phyloP scores from a whole-genome alignment of 495 filamentous ascomycete genomes.

The Xeromyces bisporus region DNA sequence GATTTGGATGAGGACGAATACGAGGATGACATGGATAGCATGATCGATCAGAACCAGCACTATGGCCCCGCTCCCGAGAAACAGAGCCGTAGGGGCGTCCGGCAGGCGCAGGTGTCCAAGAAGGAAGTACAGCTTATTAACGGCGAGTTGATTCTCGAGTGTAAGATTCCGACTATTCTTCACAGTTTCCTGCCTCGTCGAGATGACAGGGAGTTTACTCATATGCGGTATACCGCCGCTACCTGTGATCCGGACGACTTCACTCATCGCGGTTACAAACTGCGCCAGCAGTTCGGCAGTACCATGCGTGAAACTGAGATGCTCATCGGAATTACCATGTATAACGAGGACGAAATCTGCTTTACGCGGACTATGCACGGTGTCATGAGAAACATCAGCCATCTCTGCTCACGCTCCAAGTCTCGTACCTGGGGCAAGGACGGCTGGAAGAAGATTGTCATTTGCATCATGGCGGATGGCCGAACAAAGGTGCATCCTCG shows the following conservation, averaged over 20 bases:
- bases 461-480: slow-evolving; percentile 89
- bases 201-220: slow-evolving; percentile 91
- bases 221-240: slow-evolving; percentile 99
- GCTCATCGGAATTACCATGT: slow-evolving; percentile 98
- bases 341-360: slow-evolving; percentile 89
- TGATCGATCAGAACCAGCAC: slow-evolving; percentile 36
- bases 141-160: slow-evolving; percentile 92
- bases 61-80: slow-evolving; percentile 79
- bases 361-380: slow-evolving; percentile 98
- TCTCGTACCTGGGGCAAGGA: slow-evolving; percentile 92
- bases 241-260: slow-evolving; percentile 98
- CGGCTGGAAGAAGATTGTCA: slow-evolving; percentile 98
- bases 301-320: slow-evolving; percentile 90
- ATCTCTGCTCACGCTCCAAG: slow-evolving; percentile 86
- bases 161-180: slow-evolving; percentile 95
- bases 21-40: slow-evolving; percentile 22
- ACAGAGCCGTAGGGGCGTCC: slow-evolving; percentile 69
- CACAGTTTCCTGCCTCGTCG: slow-evolving; percentile 85
- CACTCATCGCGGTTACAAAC: slow-evolving; percentile 67
- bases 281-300: slow-evolving; percentile 83
- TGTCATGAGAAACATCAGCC: slow-evolving; percentile 92
- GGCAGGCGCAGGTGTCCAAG: slow-evolving; percentile 74
- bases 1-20: slow-evolving; percentile 26
- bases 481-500: slow-evolving; percentile 86
- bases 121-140: slow-evolving; percentile 94